Evolutionary conservation across 768 basidiomycete genomes (phyloP).

Genomic region (Hirschioporus abietinus): DNA sequence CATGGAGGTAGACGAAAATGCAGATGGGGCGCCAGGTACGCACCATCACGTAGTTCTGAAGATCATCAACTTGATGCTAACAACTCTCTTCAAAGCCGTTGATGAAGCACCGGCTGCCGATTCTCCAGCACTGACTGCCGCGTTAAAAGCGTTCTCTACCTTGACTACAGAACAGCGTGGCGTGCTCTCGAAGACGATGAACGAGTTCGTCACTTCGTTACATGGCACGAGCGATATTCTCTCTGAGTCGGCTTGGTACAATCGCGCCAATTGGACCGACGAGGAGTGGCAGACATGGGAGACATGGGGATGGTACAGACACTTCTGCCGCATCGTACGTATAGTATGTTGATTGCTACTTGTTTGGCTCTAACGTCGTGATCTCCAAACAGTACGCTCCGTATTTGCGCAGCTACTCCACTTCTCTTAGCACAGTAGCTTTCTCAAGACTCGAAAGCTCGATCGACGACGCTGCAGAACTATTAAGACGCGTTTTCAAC

Average conservation of each 20-base stretch:
- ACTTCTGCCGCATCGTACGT: conserved; percentile 78
- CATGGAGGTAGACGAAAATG: conserved; percentile 54
- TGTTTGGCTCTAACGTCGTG: neutral
- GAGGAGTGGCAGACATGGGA: conserved; percentile 83
- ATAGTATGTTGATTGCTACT: neutral
- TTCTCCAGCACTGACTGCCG: conserved; percentile 62
- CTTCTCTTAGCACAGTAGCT: conserved; percentile 64
- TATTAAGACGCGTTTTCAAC: conserved; percentile 68
- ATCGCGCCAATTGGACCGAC: conserved; percentile 61
- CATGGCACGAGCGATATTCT: conserved; percentile 52
- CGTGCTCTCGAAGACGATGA: conserved; percentile 65
- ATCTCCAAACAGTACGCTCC: conserved; percentile 60
- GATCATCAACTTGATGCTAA: conserved; percentile 9
- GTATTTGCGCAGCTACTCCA: conserved; percentile 68
- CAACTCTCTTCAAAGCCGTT: conserved; percentile 14
- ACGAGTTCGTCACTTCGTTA: conserved; percentile 69
- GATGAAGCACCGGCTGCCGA: conserved; percentile 48
- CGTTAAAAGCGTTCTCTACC: conserved; percentile 69
- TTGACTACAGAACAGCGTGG: conserved; percentile 73
- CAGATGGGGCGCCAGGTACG: conserved; percentile 60
- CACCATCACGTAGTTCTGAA: conserved; percentile 18
- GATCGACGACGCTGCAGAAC: conserved; percentile 47
- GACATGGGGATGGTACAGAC: conserved; percentile 88
- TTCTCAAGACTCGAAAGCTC: conserved; percentile 58
- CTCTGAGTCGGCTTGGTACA: conserved; percentile 62